Evolutionary conservation across 73 alveolate species (phyloP).

Genomic region (Urostyla sp.): DNA sequence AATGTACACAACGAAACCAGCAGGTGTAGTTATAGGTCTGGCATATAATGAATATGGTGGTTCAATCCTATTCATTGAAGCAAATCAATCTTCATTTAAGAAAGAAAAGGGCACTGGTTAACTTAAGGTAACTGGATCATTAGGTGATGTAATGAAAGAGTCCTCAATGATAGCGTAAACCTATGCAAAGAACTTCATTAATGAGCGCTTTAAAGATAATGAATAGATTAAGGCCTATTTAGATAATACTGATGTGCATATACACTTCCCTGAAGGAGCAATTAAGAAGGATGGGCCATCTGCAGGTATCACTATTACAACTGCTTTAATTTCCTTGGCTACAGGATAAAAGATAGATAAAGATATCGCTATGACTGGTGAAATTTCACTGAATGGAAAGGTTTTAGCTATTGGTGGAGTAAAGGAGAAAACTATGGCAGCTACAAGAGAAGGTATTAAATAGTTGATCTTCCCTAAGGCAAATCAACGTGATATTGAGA

Average conservation of each 20-base stretch:
- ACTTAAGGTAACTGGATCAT: constrained; percentile 80
- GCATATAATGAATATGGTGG: constrained; percentile 92
- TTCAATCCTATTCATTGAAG: constrained; percentile 78
- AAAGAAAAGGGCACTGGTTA: constrained; percentile 54
- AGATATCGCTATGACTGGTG: constrained; percentile 93
- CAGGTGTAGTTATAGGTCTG: constrained; percentile 90
- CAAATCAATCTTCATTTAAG: constrained; percentile 40
- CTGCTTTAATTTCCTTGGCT: constrained; percentile 82
- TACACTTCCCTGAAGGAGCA: constrained; percentile 94
- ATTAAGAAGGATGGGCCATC: constrained; percentile 92
- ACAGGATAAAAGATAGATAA: constrained; percentile 68
- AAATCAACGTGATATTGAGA: constrained; percentile 51
- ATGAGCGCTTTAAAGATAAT: constrained; percentile 52
- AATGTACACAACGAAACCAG: constrained; percentile 51
- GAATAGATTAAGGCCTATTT: not conserved
- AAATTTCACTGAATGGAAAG: constrained; percentile 86
- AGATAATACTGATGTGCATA: constrained; percentile 73
- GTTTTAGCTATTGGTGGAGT: constrained; percentile 90
- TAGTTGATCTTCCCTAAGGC: constrained; percentile 73
- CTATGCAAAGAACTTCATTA: constrained; percentile 73
- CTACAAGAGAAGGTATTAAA: constrained; percentile 82
- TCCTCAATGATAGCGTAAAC: constrained; percentile 80
- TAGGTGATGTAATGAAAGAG: constrained; percentile 87
- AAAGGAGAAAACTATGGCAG: constrained; percentile 87
- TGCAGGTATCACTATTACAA: constrained; percentile 89